Evolutionary conservation across 768 basidiomycete genomes (phyloP).

Genomic region (Aureoboletus auriporus): DNA sequence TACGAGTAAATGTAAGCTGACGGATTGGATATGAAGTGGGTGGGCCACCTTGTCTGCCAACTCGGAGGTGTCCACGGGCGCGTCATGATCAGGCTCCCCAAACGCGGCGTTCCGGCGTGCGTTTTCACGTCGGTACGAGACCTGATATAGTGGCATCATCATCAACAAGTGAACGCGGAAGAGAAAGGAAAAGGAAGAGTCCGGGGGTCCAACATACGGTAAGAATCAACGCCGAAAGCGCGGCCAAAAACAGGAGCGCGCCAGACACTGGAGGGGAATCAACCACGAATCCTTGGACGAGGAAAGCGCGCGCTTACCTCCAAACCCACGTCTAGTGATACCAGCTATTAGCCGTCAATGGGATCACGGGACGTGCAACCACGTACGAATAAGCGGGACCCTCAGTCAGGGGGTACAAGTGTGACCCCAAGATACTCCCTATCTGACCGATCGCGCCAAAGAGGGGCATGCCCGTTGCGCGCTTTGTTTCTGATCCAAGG

Average conservation of each 20-base stretch:
- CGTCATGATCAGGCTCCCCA: slow-evolving; percentile 45
- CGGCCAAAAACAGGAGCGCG: slow-evolving; percentile 22
- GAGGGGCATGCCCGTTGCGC: slow-evolving; percentile 39
- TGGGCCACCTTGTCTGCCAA: slow-evolving; percentile 58
- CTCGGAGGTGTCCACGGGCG: slow-evolving; percentile 57
- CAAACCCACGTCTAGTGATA: slow-evolving; percentile 1
- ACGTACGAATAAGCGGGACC: slow-evolving; percentile 37
- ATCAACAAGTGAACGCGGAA: not conserved
- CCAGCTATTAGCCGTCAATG: not conserved
- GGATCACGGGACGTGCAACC: not conserved
- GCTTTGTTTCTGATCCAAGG: slow-evolving; percentile 43
- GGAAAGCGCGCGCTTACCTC: not conserved
- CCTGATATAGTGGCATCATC: slow-evolving; percentile 28
- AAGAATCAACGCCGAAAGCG: slow-evolving; percentile 15
- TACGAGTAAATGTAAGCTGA: not conserved
- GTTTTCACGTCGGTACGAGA: slow-evolving; percentile 64
- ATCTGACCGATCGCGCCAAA: slow-evolving; percentile 40
- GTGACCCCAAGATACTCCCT: slow-evolving; percentile 39
- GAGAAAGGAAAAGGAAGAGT: not conserved
- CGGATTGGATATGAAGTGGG: not conserved
- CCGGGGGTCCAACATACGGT: slow-evolving; percentile 10
- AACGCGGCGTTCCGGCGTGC: slow-evolving; percentile 47
- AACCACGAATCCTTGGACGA: not conserved
- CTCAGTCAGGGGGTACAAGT: slow-evolving; percentile 39
- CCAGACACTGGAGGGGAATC: slow-evolving; percentile 7